These are phyloP conservation scores for Striga asiatica DNA, from an alignment of 257 asterid species.

Conservation along the genomic window DNA sequence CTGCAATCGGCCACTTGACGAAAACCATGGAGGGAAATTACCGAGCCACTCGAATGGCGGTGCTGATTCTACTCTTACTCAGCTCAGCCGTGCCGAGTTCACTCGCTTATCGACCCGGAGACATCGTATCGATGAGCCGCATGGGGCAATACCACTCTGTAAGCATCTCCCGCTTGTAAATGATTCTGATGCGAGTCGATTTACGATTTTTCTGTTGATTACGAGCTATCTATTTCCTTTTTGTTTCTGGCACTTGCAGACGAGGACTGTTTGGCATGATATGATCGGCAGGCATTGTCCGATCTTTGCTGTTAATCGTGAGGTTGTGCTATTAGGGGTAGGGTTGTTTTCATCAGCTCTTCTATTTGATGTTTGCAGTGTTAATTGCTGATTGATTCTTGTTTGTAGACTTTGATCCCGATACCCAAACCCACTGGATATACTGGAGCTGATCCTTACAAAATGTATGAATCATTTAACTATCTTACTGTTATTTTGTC, in stretches of 20 bases:
- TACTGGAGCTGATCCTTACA: constrained; percentile 92
- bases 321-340: too few relatives aligned
- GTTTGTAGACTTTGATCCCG: constrained; percentile 69
- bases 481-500: not conserved
- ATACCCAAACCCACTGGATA: constrained; percentile 79
- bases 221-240: not conserved
- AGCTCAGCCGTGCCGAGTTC: constrained; percentile 26
- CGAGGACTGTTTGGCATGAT: constrained; percentile 91
- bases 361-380: too few relatives aligned
- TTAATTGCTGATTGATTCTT: not conserved
- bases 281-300: constrained; percentile 96
- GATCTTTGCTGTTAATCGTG: constrained; percentile 83
- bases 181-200: constrained; percentile 1
- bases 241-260: constrained; percentile 27
- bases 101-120: constrained; percentile 63
- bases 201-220: not conserved
- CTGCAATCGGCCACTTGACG: constrained; percentile 16
- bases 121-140: constrained; percentile 83
- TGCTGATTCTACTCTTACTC: constrained; percentile 28
- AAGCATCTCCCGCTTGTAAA: constrained; percentile 9
- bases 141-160: constrained; percentile 94
- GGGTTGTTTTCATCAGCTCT: too few relatives aligned
- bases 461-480: constrained; percentile 39
- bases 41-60: constrained; percentile 19
- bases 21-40: constrained; percentile 28